These are phyloP conservation scores for Leccinum griseonigrum DNA, from an alignment of 1,284 basidiomycete genomes.

Conservation along the genomic window DNA sequence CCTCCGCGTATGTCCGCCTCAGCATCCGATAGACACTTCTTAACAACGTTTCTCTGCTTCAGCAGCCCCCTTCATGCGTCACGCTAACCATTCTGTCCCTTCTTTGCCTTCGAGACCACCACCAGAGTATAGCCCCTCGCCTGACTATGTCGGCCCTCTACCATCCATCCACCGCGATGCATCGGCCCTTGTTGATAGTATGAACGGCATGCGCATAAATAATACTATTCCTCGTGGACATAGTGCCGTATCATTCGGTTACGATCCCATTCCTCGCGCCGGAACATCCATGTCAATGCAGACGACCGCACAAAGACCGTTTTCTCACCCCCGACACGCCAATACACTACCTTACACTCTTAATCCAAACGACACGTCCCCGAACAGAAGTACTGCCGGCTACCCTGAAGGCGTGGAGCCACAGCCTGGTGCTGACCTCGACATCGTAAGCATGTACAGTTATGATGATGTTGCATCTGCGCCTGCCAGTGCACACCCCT, in stretches of 20 bases:
- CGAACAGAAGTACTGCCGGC: slow-evolving; percentile 14
- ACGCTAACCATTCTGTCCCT: slow-evolving; percentile 28
- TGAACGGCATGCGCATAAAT: slow-evolving; percentile 30
- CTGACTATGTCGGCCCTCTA: slow-evolving; percentile 16
- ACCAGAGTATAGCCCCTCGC: slow-evolving; percentile 22
- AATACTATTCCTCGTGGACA: slow-evolving; percentile 24
- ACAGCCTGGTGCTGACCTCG: slow-evolving; percentile 19
- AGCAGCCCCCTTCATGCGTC: slow-evolving; percentile 25
- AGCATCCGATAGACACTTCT: neutral
- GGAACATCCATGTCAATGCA: slow-evolving; percentile 36
- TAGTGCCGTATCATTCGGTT: slow-evolving; percentile 18
- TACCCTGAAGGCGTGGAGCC: slow-evolving; percentile 17
- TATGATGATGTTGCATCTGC: slow-evolving; percentile 35
- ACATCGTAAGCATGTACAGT: slow-evolving; percentile 34
- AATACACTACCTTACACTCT: slow-evolving; percentile 25
- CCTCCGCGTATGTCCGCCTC: slow-evolving; percentile 19
- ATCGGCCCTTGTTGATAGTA: slow-evolving; percentile 25
- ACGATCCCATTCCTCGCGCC: slow-evolving; percentile 32
- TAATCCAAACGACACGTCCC: slow-evolving; percentile 18
- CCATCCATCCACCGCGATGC: slow-evolving; percentile 20
- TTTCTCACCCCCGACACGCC: slow-evolving; percentile 22
- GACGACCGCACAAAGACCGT: slow-evolving; percentile 16
- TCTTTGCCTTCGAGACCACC: slow-evolving; percentile 25
- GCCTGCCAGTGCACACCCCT: slow-evolving; percentile 21
- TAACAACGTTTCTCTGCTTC: slow-evolving; percentile 12